These are phyloP conservation scores for Monocercomonoides exilis DNA, from an alignment of 78 protist genomes.

Conservation along the genomic window DNA sequence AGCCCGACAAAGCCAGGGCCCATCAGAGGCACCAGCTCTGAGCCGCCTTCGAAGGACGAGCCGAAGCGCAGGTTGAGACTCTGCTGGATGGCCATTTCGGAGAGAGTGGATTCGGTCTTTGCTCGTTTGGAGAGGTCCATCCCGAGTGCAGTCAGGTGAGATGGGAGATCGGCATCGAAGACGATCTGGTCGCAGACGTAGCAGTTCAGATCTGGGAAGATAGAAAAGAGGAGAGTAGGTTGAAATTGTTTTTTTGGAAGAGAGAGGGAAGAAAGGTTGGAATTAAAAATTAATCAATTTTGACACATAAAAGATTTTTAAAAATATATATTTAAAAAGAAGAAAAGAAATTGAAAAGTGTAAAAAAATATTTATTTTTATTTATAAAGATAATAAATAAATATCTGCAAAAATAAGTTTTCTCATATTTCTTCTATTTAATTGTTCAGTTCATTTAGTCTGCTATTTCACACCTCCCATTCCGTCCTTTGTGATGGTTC, in stretches of 20 bases:
- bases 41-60: constrained; percentile 14
- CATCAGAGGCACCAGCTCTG: neutral
- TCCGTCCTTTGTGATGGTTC: constrained; percentile 38
- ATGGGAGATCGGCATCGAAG: constrained; percentile 4
- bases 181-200: constrained; percentile 8
- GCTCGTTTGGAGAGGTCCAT: neutral
- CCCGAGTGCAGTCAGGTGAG: neutral
- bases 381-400: no score
- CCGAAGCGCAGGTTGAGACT: constrained; percentile 11
- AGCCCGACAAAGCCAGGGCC: constrained; percentile 17
- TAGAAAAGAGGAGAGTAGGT: neutral
- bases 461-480: neutral
- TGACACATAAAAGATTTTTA: no score
- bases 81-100: constrained; percentile 20
- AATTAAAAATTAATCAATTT: no score
- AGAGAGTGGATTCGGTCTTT: neutral
- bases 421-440: no score
- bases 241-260: no score
- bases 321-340: no score
- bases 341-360: no score
- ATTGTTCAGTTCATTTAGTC: no score
- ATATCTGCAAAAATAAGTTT: no score
- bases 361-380: no score
- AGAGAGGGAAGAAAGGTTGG: no score
- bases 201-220: constrained; percentile 16